These are phyloP conservation scores for Chlorella sorokiniana DNA, from an alignment of 139 green algal genomes.

Conservation along the genomic window DNA sequence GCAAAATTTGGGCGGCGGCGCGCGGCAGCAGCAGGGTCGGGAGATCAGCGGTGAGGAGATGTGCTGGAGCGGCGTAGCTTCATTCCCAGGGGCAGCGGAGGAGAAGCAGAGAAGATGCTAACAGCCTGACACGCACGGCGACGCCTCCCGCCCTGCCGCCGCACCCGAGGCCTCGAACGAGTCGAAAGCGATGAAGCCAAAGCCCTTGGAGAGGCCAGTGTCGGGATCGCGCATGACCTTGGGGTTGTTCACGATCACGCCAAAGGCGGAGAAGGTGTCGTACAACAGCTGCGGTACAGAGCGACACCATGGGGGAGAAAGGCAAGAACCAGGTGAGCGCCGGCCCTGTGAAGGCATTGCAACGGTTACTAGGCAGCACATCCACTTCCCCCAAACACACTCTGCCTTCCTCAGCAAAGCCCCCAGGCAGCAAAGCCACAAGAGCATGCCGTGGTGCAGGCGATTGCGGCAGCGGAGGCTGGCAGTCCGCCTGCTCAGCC, in stretches of 20 bases:
- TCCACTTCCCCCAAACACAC: no score
- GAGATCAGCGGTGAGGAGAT: not conserved
- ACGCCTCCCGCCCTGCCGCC: not conserved
- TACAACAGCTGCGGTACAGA: constrained; percentile 83
- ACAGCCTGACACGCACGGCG: not conserved
- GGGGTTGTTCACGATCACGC: constrained; percentile 89
- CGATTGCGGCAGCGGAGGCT: no score
- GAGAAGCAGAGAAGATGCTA: not conserved
- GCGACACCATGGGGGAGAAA: not conserved
- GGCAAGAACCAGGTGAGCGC: not conserved
- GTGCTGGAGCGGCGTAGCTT: no score
- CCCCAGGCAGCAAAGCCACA: no score
- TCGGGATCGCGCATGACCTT: constrained; percentile 99
- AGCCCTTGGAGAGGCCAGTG: constrained; percentile 84
- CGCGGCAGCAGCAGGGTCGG: not conserved
- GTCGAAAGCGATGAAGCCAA: constrained; percentile 96
- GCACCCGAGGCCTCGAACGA: constrained; percentile 86
- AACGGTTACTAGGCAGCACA: no score
- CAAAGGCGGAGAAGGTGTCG: constrained; percentile 98
- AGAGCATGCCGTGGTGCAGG: no score
- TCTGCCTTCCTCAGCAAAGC: no score
- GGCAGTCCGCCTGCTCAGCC: no score
- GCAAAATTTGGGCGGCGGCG: not conserved
- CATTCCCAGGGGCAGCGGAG: no score
- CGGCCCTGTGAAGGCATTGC: no score